Evolutionary conservation across 257 asterid species (phyloP).

Genomic region (Solanum ahanhuiri): DNA sequence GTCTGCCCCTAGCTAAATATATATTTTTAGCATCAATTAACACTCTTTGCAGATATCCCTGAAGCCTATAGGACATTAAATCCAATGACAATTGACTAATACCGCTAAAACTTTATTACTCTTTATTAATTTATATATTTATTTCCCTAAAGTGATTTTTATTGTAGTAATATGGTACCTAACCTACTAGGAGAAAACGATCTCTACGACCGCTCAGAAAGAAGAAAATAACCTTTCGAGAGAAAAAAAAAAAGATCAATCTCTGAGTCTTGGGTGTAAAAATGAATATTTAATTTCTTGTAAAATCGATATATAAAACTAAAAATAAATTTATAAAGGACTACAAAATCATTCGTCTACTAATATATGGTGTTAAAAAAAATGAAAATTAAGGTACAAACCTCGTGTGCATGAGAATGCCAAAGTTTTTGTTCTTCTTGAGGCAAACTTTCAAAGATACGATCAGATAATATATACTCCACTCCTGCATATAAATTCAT

Average conservation of each 20-base stretch:
- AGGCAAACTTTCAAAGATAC: slow-evolving; percentile 39
- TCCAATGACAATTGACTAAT: not conserved
- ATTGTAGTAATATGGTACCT: not conserved
- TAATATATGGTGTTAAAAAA: not conserved
- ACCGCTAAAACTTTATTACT: not conserved
- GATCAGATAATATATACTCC: slow-evolving; percentile 59
- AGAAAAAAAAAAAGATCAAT: too few relatives aligned
- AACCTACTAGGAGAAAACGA: not conserved
- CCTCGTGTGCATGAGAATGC: slow-evolving; percentile 88
- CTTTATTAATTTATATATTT: not conserved
- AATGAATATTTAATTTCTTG: not conserved
- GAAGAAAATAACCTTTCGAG: too few relatives aligned
- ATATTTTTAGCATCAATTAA: too few relatives aligned
- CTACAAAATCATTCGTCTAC: not conserved
- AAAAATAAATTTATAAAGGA: not conserved
- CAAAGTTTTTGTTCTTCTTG: slow-evolving; percentile 81
- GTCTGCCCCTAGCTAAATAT: too few relatives aligned
- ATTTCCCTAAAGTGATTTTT: not conserved
- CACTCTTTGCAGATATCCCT: too few relatives aligned
- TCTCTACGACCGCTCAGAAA: not conserved
- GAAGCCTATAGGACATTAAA: too few relatives aligned
- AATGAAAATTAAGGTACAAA: not conserved
- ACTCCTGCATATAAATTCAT: slow-evolving; percentile 32
- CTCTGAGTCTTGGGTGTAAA: not conserved
- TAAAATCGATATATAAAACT: not conserved